Base-by-base conservation (phyloP, 2,329 filamentous ascomycete species). In the Aspergillus sp. region DNA sequence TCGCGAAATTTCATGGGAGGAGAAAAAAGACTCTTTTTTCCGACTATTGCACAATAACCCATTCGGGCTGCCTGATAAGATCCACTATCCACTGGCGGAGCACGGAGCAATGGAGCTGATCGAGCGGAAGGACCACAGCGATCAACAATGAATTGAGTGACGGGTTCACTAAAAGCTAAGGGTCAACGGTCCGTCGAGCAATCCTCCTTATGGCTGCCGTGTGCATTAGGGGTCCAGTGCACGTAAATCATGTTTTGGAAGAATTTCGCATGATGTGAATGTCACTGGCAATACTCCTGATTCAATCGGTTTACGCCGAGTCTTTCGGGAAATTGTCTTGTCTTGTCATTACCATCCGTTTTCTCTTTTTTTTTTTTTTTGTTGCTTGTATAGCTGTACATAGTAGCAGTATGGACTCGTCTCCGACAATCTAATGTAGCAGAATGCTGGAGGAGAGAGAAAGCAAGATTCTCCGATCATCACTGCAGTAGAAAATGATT, bases 291-390 rank as follows among this genome's bases (percentile, higher is more conserved):
- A 49, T 49, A 43, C 45, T 45, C 25, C 25, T 30, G 25, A 44
- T 37, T 38, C 50, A 23, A 25, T 43, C 46, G 46, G 47, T 49
- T 49, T 30, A 30, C 30, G 41, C 41, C 48, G 44, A 50, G 23
- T 52, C 42, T 43, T 45, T 30, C 25, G 25, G 10, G 9, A 7
- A 30, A 30, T 30, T 30, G 25, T 12, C 25, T 27, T 27, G 25
- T 27, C 9, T 30, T 30, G 25, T 30, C 25, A 30, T 30, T 30
- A 9, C 3, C 23, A 7, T 25, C 7, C 9, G 9, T 25, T 10
- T 25, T 9, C 7, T 25, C 9, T 9, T 25, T 25, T 10, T 25
- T 25, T 25, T n/a, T n/a, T n/a, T n/a, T n/a, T n/a, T n/a, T n/a
- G n/a, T n/a, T n/a, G n/a, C n/a, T 9, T 27, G 9, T 27, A 10